Evolutionary conservation across 1,284 basidiomycete species (phyloP).

Genomic region (Cutaneotrichosporon dermatis): DNA sequence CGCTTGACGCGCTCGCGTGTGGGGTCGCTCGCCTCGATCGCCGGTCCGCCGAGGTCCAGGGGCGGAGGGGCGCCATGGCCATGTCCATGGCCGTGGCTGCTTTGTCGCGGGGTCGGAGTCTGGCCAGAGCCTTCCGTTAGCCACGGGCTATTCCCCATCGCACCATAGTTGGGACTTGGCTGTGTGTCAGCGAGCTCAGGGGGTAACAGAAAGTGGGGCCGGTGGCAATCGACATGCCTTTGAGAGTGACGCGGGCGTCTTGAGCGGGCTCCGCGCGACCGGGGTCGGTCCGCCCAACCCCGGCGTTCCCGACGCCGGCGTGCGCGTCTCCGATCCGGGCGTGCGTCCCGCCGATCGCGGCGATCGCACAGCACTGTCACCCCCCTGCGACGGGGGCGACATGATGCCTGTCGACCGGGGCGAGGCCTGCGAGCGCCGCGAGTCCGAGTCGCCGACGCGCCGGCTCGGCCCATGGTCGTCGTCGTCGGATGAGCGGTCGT

Average conservation of each 20-base stretch:
- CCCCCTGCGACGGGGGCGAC: too few species aligned
- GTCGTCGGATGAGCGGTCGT: constrained; percentile 35
- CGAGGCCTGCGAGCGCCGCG: too few species aligned
- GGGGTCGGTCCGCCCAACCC: too few species aligned
- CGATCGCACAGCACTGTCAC: too few species aligned
- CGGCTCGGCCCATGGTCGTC: constrained; percentile 38
- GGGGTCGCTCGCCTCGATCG: neutral
- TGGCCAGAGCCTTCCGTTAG: constrained; percentile 8
- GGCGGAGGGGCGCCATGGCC: constrained; percentile 24
- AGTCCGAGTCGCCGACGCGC: neutral
- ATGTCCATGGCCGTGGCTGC: neutral
- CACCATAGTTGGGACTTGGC: constrained; percentile 26
- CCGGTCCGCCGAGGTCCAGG: constrained; percentile 38
- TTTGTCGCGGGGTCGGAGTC: too few species aligned
- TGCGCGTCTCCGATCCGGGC: neutral
- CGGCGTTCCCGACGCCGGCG: neutral
- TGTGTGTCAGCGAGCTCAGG: constrained; percentile 4
- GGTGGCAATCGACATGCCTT: neutral
- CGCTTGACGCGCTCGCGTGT: neutral
- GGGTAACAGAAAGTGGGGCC: neutral
- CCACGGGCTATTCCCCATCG: constrained; percentile 31
- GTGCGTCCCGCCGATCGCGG: too few species aligned
- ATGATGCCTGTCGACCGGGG: too few species aligned
- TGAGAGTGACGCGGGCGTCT: neutral
- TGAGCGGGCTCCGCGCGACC: too few species aligned